Base-by-base conservation (phyloP, 495 filamentous ascomycete species). In the Venustampulla echinocandica region DNA sequence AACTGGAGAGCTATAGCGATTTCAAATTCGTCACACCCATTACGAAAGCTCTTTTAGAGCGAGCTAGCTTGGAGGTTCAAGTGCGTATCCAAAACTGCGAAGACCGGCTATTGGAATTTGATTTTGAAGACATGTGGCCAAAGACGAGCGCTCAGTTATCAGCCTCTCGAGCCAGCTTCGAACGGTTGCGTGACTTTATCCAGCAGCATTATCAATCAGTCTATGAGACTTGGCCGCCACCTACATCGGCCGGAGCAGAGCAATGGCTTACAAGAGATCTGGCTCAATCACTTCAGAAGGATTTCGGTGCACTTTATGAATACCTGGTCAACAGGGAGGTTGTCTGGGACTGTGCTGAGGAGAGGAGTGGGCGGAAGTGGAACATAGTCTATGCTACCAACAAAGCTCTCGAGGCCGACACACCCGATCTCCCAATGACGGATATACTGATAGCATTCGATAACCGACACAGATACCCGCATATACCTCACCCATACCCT, bases 321-420 rank as follows among this genome's bases (percentile, higher is more conserved):
- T 87, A 83, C 52, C 67, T 87, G 3, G 81, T 87, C 25, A 80
- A 85, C 61, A 70, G 79, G 2, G 77, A 85, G 41, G 69, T 84
- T 10, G 58, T 73, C 0, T 87, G 82, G 75, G 77, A 81, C 48
- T 73, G 70, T 39, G 67, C 65, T 1, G 73, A 80, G 52, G 72
- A 71, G 27, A 64, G 75, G 10, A 68, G 61, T 15, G 65, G 66
- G 41, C 69, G 77, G 39, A 81, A 80, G 54, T 77, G 78, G 74
- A 69, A 74, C 56, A 80, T 84, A 60, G 42, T 49, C 34, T 14
- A 46, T 18, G 10, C 25, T 20, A 34, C 30, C 18, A 70, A 75
- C 30, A 64, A 66, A 11, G 65, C 64, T 13, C 84, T 82, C 64
- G 63, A 74, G 2, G 69, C 81, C 10, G 82, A 85, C 52, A 73